Conservation (phyloP, 805 yeast species). For the Barnettozyma wickerhamii region DNA sequence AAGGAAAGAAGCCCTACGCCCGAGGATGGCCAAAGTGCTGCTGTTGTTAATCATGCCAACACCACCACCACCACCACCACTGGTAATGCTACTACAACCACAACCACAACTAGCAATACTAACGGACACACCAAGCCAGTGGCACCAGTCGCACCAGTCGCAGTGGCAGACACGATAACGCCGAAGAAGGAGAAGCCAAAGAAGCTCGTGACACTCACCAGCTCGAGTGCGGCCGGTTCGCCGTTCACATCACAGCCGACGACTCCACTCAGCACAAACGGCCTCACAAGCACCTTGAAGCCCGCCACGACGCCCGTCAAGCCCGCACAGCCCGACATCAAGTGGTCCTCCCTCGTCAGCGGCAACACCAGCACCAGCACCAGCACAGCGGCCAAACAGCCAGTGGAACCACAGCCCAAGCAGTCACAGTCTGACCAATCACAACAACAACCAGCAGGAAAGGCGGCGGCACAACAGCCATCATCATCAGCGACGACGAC, state of each 20-base stretch:
- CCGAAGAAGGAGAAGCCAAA: conserved; percentile 7
- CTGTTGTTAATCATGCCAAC: no score
- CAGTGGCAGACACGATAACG: background rate
- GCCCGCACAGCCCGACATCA: conserved; percentile 42
- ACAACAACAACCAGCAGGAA: background rate
- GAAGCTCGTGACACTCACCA: conserved; percentile 3
- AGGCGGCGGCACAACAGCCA: conserved; percentile 1
- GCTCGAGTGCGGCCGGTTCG: conserved; percentile 1
- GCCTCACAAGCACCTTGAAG: conserved; percentile 29
- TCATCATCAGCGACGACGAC: background rate
- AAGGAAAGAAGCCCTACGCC: conserved; percentile 6
- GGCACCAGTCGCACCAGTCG: background rate
- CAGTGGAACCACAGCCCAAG: background rate
- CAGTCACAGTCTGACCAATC: background rate
- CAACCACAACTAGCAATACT: background rate
- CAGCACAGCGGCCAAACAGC: no score
- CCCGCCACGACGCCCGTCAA: conserved; percentile 52
- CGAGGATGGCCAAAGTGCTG: no score
- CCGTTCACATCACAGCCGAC: conserved; percentile 6
- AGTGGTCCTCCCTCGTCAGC: conserved; percentile 39
- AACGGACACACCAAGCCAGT: background rate
- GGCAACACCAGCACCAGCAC: conserved; percentile 8
- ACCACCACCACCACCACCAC: conserved; percentile 1
- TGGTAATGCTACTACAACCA: conserved; percentile 11
- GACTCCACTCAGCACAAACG: conserved; percentile 7